phyloP scores from a whole-genome alignment of 2,329 filamentous ascomycete genomes.

The Cladosporium oxysporum region DNA sequence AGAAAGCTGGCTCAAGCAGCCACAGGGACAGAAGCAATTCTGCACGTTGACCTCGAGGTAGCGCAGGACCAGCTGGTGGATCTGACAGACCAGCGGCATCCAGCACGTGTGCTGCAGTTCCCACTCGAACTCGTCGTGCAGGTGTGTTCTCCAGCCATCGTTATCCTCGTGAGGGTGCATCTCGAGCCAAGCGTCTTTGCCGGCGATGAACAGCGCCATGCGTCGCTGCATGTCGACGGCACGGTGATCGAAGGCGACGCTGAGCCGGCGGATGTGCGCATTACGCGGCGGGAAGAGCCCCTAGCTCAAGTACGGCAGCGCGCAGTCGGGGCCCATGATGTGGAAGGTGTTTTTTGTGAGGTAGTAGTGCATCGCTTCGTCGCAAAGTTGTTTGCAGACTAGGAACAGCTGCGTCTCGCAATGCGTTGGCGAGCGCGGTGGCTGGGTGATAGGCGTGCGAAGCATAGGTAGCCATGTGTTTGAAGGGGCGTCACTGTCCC shows the following conservation, averaged over 20 bases:
- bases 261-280: constrained; percentile 16
- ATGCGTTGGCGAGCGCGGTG: background rate
- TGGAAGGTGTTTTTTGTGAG: constrained; percentile 18
- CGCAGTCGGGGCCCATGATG: constrained; percentile 16
- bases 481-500: background rate
- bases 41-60: constrained; percentile 19
- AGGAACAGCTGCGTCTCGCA: constrained; percentile 27
- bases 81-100: constrained; percentile 16
- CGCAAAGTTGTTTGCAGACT: constrained; percentile 39
- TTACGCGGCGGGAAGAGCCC: constrained; percentile 17
- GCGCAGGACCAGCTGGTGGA: constrained; percentile 8
- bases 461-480: background rate
- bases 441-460: background rate
- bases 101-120: constrained; percentile 18
- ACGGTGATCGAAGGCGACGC: constrained; percentile 19
- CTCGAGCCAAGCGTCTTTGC: constrained; percentile 10
- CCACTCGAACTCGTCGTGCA: constrained; percentile 20
- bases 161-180: background rate
- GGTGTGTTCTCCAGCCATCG: constrained; percentile 2
- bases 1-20: constrained; percentile 8
- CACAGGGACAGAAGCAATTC: constrained; percentile 19
- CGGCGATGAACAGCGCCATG: constrained; percentile 8
- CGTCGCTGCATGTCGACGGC: constrained; percentile 14
- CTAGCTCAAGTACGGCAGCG: constrained; percentile 20
- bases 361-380: constrained; percentile 29